Evolutionary conservation across 2,329 filamentous ascomycete species (phyloP).

Genomic region (Neobulgaria alba): DNA sequence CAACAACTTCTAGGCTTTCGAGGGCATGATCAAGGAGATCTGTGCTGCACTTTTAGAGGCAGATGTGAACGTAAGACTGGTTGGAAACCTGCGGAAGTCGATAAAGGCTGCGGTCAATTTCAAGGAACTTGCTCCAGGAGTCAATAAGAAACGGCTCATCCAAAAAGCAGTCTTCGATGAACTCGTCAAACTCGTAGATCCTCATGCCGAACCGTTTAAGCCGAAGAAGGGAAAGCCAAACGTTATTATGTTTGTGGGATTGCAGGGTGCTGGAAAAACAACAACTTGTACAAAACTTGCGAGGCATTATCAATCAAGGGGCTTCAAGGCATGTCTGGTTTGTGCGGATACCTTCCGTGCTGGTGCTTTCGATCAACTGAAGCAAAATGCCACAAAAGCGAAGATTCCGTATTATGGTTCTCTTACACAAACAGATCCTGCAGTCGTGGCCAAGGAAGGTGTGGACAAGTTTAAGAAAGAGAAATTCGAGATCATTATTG

Average conservation of each 20-base stretch:
- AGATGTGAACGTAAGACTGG: constrained; percentile 93
- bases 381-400: constrained; percentile 97
- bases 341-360: constrained; percentile 98
- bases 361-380: constrained; percentile 95
- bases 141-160: constrained; percentile 97
- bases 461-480: constrained; percentile 99
- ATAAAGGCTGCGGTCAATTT: constrained; percentile 91
- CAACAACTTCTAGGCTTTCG: constrained; percentile 65
- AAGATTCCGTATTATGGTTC: constrained; percentile 99
- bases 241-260: constrained; percentile 98
- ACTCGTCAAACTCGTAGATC: constrained; percentile 89
- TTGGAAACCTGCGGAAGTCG: constrained; percentile 83
- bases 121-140: constrained; percentile 79
- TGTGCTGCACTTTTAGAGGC: constrained; percentile 86
- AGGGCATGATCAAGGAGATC: constrained; percentile 97
- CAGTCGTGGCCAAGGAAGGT: constrained; percentile 86
- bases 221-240: constrained; percentile 94
- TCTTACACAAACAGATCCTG: constrained; percentile 91
- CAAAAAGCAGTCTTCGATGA: constrained; percentile 98
- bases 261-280: constrained; percentile 96
- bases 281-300: constrained; percentile 97
- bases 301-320: constrained; percentile 85
- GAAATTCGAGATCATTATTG: constrained; percentile 95
- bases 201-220: constrained; percentile 90
- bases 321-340: constrained; percentile 87